A percentile compares a stretch with the other conserved stretches of the same genome.
phyloP scores from a whole-genome alignment of 441 rosid species.

The Oxalis stricta region DNA sequence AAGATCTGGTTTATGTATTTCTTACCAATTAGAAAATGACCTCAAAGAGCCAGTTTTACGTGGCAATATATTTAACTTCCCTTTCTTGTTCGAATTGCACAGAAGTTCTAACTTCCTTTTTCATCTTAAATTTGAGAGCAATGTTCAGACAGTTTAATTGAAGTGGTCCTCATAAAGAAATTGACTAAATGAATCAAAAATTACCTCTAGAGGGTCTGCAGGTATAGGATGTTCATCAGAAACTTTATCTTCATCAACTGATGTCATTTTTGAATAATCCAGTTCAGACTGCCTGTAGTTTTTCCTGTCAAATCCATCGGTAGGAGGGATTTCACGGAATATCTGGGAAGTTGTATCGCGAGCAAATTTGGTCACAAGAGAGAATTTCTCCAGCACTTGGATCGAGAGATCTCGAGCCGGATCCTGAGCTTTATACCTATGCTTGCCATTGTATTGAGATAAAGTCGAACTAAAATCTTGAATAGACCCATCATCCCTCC shows the following conservation, averaged over 20 bases:
- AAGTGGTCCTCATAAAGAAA: too few relatives aligned
- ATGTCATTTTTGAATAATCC: slow-evolving; percentile 28
- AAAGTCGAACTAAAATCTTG: slow-evolving; percentile 19
- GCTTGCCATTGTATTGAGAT: slow-evolving; percentile 42
- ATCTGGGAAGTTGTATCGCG: slow-evolving; percentile 87
- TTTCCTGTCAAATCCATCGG: slow-evolving; percentile 61
- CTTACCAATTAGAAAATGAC: too few relatives aligned
- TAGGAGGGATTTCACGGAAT: slow-evolving; percentile 56
- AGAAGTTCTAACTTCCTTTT: too few relatives aligned
- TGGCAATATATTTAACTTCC: too few relatives aligned
- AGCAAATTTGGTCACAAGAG: slow-evolving; percentile 91
- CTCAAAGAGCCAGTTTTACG: too few relatives aligned
- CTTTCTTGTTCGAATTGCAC: too few relatives aligned
- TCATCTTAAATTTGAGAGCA: too few relatives aligned
- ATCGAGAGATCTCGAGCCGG: too few relatives aligned
- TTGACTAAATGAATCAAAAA: slow-evolving; percentile 7
- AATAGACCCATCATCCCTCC: slow-evolving; percentile 22
- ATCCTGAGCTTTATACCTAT: slow-evolving; percentile 55
- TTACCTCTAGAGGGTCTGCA: slow-evolving; percentile 84
- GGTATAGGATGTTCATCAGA: slow-evolving; percentile 33
- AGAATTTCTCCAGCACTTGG: slow-evolving; percentile 84
- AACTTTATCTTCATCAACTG: slow-evolving; percentile 29
- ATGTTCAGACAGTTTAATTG: too few relatives aligned
- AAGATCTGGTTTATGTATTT: too few relatives aligned
- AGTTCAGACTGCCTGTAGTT: slow-evolving; percentile 21